Percentiles rank a stretch among this genome's conserved stretches.
Conservation (phyloP, 2,329 filamentous ascomycete species). For the Fusarium sacchari region DNA sequence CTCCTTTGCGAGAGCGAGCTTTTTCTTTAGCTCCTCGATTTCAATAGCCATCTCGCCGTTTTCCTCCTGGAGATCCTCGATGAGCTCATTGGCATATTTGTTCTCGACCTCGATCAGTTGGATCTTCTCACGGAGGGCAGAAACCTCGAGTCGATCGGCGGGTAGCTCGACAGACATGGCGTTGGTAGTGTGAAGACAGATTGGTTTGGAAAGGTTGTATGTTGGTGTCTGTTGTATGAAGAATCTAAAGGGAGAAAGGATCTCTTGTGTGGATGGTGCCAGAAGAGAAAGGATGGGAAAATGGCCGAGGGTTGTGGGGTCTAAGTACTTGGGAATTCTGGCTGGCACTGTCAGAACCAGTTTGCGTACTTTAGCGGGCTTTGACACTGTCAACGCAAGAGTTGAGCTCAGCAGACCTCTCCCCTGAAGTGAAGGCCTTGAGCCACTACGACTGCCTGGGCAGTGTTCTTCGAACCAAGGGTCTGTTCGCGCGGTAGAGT, state of each 20-base stretch:
- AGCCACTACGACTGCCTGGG: no score
- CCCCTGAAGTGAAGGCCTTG: fast-evolving
- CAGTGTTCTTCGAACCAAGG: fast-evolving
- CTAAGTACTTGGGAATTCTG: background rate
- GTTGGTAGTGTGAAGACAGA: no score
- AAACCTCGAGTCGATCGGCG: no score
- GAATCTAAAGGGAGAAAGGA: background rate
- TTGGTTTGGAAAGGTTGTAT: no score
- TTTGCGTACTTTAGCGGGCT: background rate
- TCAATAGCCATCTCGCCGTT: no score
- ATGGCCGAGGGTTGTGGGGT: background rate
- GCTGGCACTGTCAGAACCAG: background rate
- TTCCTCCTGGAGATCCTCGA: background rate
- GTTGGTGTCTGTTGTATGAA: no score
- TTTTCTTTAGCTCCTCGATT: background rate
- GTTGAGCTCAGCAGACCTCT: background rate
- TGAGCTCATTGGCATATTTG: background rate
- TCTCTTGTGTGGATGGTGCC: background rate
- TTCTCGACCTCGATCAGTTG: no score
- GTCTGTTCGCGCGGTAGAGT: background rate
- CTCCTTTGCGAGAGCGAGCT: background rate
- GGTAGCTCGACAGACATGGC: no score
- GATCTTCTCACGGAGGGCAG: no score
- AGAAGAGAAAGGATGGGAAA: background rate
- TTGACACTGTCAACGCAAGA: background rate